Percentiles rank a stretch among this genome's conserved stretches.
Evolutionary conservation across 805 yeast genomes (phyloP).

Genomic region (Sporopachydermia lactativora): DNA sequence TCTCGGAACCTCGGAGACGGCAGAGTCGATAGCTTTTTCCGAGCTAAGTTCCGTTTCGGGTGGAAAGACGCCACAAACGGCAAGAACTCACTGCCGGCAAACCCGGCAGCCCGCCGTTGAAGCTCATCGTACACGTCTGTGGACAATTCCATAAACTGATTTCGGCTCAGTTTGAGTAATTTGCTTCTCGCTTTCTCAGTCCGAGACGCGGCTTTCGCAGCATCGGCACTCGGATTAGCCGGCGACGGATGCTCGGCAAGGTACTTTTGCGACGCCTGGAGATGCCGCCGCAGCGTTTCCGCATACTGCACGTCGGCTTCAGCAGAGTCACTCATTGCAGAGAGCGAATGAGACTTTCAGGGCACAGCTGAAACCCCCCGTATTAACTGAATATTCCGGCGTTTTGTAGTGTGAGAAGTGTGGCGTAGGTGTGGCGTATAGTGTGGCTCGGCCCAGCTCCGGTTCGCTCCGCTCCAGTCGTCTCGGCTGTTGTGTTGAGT

Average conservation of each 20-base stretch:
- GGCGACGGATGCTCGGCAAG: slow-evolving; percentile 10
- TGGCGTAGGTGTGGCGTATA: no score
- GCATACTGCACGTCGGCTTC: not conserved
- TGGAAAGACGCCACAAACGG: slow-evolving; percentile 66
- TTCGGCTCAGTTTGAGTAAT: slow-evolving; percentile 56
- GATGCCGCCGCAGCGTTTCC: not conserved
- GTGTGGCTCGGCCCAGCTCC: no score
- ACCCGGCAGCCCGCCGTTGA: slow-evolving; percentile 47
- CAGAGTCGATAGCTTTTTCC: slow-evolving; percentile 77
- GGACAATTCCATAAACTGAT: slow-evolving; percentile 79
- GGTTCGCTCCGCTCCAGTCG: no score
- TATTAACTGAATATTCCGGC: no score
- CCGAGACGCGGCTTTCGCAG: slow-evolving; percentile 24
- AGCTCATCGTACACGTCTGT: slow-evolving; percentile 94
- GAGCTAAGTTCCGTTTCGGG: slow-evolving; percentile 89
- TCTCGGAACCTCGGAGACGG: slow-evolving; percentile 78
- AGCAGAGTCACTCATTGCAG: no score
- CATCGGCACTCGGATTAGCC: slow-evolving; percentile 26
- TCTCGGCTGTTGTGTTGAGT: no score
- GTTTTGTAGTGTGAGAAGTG: no score
- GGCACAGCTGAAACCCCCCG: no score
- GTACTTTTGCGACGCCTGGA: not conserved
- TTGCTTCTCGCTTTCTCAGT: slow-evolving; percentile 80
- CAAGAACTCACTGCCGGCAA: slow-evolving; percentile 37
- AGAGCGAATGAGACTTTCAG: no score